Conservation (phyloP, 176 grass and related monocot genomes). For the Carex myosuroides region DNA sequence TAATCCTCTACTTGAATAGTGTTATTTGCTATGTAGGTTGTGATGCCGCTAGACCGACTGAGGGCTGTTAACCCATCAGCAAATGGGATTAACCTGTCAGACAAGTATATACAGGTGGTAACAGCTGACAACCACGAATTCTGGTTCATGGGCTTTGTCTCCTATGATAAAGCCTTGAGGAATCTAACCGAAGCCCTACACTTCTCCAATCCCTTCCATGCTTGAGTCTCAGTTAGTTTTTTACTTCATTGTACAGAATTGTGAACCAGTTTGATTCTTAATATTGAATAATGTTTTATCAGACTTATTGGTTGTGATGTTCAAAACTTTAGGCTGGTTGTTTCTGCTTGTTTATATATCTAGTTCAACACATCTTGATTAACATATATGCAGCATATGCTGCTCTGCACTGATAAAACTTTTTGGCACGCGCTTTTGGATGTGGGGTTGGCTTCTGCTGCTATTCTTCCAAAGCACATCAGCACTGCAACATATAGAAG, state of each 20-base stretch:
- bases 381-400: neutral
- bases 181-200: constrained; percentile 51
- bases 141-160: constrained; percentile 95
- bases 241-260: neutral
- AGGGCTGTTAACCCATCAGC: constrained; percentile 53
- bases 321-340: neutral
- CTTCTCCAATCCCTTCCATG: constrained; percentile 16
- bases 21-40: constrained; percentile 37
- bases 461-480: neutral
- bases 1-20: neutral
- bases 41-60: constrained; percentile 49
- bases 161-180: constrained; percentile 72
- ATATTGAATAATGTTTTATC: constrained; percentile 4
- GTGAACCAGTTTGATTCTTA: constrained; percentile 2
- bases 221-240: neutral
- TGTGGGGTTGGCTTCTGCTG: neutral
- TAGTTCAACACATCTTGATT: neutral
- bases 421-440: neutral
- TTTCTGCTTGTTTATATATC: neutral
- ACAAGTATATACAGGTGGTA: constrained; percentile 70
- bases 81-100: constrained; percentile 34
- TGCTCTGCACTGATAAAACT: neutral
- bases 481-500: neutral
- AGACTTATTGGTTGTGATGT: constrained; percentile 10
- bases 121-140: constrained; percentile 63